A percentile compares a stretch with the other conserved stretches of the same genome.
These are phyloP conservation scores for Boletales sp. DNA, from an alignment of 768 basidiomycete species.

Conservation along the genomic window DNA sequence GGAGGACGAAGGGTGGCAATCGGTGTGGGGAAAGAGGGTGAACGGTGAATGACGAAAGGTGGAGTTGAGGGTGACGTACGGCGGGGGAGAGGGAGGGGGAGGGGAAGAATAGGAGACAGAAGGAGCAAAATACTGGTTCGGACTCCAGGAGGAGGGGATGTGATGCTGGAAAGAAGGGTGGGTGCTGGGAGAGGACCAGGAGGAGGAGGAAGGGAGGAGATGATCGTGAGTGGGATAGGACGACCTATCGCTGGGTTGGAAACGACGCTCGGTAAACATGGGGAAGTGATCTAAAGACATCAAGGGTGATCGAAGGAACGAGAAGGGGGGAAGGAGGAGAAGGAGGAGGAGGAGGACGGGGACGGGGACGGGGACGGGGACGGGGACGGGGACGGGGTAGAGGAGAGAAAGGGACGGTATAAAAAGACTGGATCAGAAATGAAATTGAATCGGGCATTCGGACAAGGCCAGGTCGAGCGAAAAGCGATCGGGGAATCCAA, in stretches of 20 bases:
- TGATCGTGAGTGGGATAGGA: constrained; percentile 22
- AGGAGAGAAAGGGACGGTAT: constrained; percentile 22
- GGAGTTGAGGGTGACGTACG: constrained; percentile 17
- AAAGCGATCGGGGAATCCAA: constrained; percentile 23
- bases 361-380: constrained; percentile 16
- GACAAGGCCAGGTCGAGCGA: not conserved
- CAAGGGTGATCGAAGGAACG: constrained; percentile 6
- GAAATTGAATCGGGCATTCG: constrained; percentile 19
- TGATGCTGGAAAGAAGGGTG: constrained; percentile 15
- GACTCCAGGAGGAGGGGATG: constrained; percentile 3
- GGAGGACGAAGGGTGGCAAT: constrained; percentile 18
- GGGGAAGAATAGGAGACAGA: constrained; percentile 22
- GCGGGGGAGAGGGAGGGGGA: constrained; percentile 20
- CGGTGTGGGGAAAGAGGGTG: constrained; percentile 16
- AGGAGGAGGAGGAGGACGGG: constrained; percentile 4
- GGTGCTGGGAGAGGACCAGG: constrained; percentile 21
- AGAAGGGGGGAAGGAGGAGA: not conserved
- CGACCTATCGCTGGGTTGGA: constrained; percentile 24
- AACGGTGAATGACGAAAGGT: constrained; percentile 25
- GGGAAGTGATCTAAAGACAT: constrained; percentile 35
- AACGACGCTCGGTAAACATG: constrained; percentile 31
- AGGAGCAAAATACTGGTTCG: not conserved
- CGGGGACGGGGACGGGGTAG: constrained; percentile 11
- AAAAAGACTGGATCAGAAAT: constrained; percentile 19
- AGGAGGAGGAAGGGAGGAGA: constrained; percentile 25